These are phyloP conservation scores for Jackrogersella multiformis DNA, from an alignment of 495 filamentous ascomycete species.

Conservation along the genomic window DNA sequence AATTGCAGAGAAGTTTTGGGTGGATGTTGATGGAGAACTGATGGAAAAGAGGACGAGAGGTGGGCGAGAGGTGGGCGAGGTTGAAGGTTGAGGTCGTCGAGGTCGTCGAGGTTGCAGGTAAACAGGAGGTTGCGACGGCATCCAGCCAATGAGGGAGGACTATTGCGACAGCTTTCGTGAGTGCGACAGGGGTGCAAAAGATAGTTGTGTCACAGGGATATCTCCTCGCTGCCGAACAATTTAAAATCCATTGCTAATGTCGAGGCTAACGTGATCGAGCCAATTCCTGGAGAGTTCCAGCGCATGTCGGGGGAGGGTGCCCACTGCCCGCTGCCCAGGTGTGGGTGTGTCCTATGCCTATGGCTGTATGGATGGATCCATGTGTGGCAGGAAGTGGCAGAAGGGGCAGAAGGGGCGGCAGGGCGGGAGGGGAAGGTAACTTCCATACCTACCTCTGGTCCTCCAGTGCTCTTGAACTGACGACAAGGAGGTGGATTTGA, in stretches of 20 bases:
- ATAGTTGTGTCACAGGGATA: slow-evolving; percentile 44
- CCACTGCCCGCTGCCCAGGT: too few relatives aligned
- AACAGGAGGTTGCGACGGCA: slow-evolving; percentile 43
- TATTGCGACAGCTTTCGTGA: slow-evolving; percentile 41
- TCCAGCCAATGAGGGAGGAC: slow-evolving; percentile 29
- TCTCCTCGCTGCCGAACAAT: slow-evolving; percentile 36
- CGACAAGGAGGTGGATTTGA: background rate
- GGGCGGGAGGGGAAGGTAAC: slow-evolving; percentile 21
- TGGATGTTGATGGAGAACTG: slow-evolving; percentile 43
- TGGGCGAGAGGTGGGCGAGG: slow-evolving; percentile 32
- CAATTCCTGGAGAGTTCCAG: slow-evolving; percentile 38
- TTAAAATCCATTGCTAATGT: slow-evolving; percentile 44
- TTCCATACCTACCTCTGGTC: background rate
- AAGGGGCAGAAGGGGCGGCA: slow-evolving; percentile 30
- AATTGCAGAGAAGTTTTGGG: slow-evolving; percentile 12
- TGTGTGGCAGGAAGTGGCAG: slow-evolving; percentile 27
- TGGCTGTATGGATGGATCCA: background rate
- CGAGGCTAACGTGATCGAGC: slow-evolving; percentile 43
- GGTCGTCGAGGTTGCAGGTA: slow-evolving; percentile 42
- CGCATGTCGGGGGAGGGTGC: slow-evolving; percentile 25
- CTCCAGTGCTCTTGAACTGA: background rate
- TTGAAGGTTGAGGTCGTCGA: slow-evolving; percentile 34
- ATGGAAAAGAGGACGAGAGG: slow-evolving; percentile 35
- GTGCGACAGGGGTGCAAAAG: slow-evolving; percentile 25
- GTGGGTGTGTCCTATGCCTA: too few relatives aligned